Percentiles rank a stretch among this genome's conserved stretches.
phyloP scores from a whole-genome alignment of 768 basidiomycete species.

The Naganishia antarctica region DNA sequence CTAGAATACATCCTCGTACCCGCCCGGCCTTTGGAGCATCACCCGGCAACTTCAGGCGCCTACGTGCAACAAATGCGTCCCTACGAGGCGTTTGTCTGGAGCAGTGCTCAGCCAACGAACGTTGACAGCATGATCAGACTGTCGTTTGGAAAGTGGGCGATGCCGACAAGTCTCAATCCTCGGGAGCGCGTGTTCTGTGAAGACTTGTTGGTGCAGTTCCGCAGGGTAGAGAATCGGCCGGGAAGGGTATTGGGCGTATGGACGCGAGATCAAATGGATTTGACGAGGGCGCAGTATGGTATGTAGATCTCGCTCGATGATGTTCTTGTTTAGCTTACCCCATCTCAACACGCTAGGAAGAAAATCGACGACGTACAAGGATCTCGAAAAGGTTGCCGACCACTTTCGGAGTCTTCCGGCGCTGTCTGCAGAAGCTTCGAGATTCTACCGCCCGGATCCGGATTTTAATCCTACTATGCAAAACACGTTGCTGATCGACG shows the following conservation, averaged over 20 bases:
- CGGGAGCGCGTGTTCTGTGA: not conserved
- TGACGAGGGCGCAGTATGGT: constrained; percentile 39
- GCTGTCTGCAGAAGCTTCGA: not conserved
- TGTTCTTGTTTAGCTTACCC: not conserved
- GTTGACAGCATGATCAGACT: constrained; percentile 41
- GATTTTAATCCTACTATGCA: constrained; percentile 15
- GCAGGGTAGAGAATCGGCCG: constrained; percentile 27
- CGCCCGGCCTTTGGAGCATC: not conserved
- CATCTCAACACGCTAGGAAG: constrained; percentile 21
- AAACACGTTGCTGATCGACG: constrained; percentile 42
- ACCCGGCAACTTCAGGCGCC: constrained; percentile 1
- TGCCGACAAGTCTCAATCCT: not conserved
- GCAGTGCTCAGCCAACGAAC: constrained; percentile 45
- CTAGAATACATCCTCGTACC: constrained; percentile 39
- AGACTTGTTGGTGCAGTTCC: not conserved
- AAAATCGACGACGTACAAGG: constrained; percentile 46
- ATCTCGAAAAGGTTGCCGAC: constrained; percentile 38
- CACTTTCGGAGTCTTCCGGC: not conserved
- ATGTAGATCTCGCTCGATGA: constrained; percentile 20
- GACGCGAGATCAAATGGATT: constrained; percentile 43
- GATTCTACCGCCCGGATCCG: constrained; percentile 23
- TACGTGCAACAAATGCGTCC: constrained; percentile 29
- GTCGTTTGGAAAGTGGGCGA: constrained; percentile 33
- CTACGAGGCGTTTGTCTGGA: constrained; percentile 48
- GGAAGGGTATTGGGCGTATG: constrained; percentile 45